Conservation (phyloP, 768 basidiomycete species). For the Amyloporia xantha region DNA sequence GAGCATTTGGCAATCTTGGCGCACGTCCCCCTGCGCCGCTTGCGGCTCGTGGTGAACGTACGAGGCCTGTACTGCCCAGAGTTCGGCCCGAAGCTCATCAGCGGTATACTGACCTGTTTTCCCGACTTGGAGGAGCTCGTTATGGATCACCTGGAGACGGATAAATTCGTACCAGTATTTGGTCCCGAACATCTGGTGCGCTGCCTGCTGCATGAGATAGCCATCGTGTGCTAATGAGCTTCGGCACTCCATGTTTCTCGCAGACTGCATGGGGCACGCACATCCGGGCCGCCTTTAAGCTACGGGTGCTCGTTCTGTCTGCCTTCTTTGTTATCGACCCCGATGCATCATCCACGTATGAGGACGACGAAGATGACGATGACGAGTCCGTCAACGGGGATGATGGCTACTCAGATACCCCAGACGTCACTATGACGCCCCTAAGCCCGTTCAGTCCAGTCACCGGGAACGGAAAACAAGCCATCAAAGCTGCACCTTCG, state of each 20-base stretch:
- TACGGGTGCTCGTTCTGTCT: constrained; percentile 5
- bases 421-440: neutral
- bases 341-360: neutral
- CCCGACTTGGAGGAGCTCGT: constrained; percentile 7
- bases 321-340: neutral
- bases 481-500: too few relatives aligned
- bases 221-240: neutral
- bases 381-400: neutral
- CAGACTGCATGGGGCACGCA: neutral
- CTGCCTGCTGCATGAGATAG: neutral
- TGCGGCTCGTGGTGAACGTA: constrained; percentile 4
- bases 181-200: neutral
- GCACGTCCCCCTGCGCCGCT: constrained; percentile 1
- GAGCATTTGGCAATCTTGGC: neutral
- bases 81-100: neutral
- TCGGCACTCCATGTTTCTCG: too few relatives aligned
- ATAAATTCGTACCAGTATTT: neutral
- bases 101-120: neutral
- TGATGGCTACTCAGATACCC: neutral
- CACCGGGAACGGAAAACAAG: too few relatives aligned
- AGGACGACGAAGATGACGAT: neutral
- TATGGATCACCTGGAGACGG: neutral
- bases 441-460: too few relatives aligned
- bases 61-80: neutral
- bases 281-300: neutral